Evolutionary conservation across 2,329 filamentous ascomycete genomes (phyloP).

Genomic region (Whalleya microplaca): DNA sequence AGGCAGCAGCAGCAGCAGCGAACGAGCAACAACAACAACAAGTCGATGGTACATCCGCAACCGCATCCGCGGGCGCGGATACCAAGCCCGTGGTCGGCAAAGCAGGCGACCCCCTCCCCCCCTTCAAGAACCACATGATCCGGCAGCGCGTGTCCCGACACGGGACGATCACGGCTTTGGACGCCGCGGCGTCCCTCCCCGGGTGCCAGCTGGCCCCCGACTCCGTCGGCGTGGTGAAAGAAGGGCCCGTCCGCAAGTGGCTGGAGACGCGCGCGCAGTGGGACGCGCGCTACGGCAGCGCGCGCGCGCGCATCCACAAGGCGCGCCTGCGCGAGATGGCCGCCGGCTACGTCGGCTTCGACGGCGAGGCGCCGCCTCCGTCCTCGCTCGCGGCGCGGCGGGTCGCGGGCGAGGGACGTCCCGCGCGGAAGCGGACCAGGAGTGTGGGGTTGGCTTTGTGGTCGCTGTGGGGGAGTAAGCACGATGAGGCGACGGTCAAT

Average conservation of each 20-base stretch:
- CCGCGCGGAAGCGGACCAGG: conserved; percentile 61
- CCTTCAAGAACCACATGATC: conserved; percentile 87
- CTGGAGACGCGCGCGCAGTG: conserved; percentile 72
- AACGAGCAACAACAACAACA: conserved; percentile 30
- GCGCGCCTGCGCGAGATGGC: conserved; percentile 73
- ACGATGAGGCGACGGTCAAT: conserved; percentile 76
- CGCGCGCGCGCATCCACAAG: conserved; percentile 74
- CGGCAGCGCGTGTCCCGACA: conserved; percentile 82
- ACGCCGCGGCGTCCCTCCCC: conserved; percentile 64
- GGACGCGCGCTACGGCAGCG: conserved; percentile 71
- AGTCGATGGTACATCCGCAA: conserved; percentile 5
- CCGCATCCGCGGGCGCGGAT: no score
- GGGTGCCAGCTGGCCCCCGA: conserved; percentile 65
- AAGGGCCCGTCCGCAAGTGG: conserved; percentile 82
- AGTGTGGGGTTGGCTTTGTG: conserved; percentile 76
- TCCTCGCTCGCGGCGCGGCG: conserved; percentile 79
- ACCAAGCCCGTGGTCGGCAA: conserved; percentile 66
- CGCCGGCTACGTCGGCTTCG: conserved; percentile 71
- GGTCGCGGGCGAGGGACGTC: conserved; percentile 49
- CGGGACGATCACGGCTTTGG: conserved; percentile 72
- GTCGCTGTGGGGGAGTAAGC: conserved; percentile 86
- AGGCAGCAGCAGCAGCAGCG: conserved; percentile 30
- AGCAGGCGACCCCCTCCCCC: conserved; percentile 81
- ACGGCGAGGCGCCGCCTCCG: conserved; percentile 78
- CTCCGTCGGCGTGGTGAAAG: conserved; percentile 79